Evolutionary conservation across 257 asterid genomes (phyloP).

Genomic region (Oldenlandia corymbosa): DNA sequence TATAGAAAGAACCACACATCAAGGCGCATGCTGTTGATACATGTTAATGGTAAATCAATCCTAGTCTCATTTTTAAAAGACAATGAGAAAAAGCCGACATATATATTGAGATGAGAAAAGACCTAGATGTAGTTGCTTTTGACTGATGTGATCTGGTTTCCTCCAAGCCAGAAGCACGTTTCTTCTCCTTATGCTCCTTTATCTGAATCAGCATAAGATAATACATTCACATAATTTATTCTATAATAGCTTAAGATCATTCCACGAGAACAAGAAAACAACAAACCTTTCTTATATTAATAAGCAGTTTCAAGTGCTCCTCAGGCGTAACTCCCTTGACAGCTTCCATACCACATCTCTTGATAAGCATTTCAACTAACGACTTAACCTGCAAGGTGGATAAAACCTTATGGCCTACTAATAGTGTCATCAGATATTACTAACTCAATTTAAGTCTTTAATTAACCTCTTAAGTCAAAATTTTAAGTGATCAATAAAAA

Average conservation of each 20-base stretch:
- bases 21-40: no score
- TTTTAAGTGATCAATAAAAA: no score
- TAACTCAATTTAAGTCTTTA: not conserved
- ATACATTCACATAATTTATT: not conserved
- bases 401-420: not conserved
- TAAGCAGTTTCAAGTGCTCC: constrained; percentile 89
- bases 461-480: not conserved
- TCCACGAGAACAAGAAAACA: no score
- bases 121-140: constrained; percentile 93
- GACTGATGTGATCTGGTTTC: constrained; percentile 57
- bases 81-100: constrained; percentile 5
- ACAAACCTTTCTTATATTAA: constrained; percentile 85
- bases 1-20: no score
- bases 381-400: constrained; percentile 53
- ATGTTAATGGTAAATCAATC: no score
- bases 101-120: constrained; percentile 10
- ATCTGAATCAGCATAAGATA: constrained; percentile 43
- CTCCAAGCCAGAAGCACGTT: constrained; percentile 37
- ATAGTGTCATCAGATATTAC: not conserved
- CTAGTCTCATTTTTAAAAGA: no score
- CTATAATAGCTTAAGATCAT: not conserved
- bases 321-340: constrained; percentile 89
- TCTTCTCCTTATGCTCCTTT: constrained; percentile 72
- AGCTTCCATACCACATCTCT: constrained; percentile 89
- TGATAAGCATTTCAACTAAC: constrained; percentile 92